Evolutionary conservation across 345 rosid species (phyloP).

Genomic region (Syzygium aromaticum): DNA sequence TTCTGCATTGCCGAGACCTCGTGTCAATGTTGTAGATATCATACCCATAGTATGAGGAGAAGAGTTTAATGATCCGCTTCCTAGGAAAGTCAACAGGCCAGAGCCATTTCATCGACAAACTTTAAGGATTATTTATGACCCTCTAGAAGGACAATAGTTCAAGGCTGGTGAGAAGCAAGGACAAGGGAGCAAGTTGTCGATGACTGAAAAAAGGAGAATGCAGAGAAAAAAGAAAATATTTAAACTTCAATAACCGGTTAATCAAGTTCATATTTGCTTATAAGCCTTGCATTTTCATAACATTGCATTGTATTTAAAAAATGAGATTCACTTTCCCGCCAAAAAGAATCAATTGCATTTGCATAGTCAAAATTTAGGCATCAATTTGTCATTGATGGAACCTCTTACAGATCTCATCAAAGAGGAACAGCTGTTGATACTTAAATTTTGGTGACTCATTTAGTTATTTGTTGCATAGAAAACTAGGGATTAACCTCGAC

Average conservation of each 20-base stretch:
- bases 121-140: neutral
- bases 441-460: no score
- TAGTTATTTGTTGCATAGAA: no score
- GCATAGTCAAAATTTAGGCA: no score
- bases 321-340: no score
- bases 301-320: no score
- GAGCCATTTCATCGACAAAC: neutral
- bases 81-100: neutral
- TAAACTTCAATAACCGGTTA: neutral
- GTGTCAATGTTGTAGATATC: neutral
- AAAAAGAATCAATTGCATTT: no score
- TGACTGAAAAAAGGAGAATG: neutral
- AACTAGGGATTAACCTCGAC: no score
- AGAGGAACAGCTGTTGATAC: no score
- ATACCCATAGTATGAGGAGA: neutral
- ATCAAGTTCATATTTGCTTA: neutral
- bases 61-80: neutral
- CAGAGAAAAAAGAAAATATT: no score
- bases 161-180: neutral
- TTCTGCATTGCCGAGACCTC: neutral
- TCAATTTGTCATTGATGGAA: no score
- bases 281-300: neutral
- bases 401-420: no score
- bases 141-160: neutral
- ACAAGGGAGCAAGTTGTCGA: neutral